A percentile compares a stretch with the other conserved stretches of the same genome.
These are phyloP conservation scores for Mycosphaerella sp. DNA, from an alignment of 2,329 filamentous ascomycete species.

Conservation along the genomic window DNA sequence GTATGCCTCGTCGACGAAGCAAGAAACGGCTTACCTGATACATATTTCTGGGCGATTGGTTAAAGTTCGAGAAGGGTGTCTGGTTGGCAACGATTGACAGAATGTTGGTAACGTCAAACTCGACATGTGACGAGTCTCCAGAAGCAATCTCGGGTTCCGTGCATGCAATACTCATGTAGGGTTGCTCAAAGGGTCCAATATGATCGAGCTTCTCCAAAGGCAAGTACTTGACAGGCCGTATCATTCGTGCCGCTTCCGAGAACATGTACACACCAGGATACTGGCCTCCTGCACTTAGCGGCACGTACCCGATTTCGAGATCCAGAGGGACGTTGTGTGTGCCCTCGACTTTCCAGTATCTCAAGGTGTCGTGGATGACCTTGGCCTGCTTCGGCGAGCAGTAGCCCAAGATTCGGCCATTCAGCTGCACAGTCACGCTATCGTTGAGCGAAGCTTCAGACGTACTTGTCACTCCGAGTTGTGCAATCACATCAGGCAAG, in stretches of 20 bases:
- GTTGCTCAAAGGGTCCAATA: slow-evolving; percentile 90
- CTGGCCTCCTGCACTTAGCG: slow-evolving; percentile 80
- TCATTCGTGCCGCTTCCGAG: slow-evolving; percentile 77
- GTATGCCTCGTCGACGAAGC: not conserved
- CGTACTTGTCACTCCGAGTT: slow-evolving; percentile 69
- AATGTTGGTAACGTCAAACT: slow-evolving; percentile 91
- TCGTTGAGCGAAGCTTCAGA: slow-evolving; percentile 75
- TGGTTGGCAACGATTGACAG: slow-evolving; percentile 97
- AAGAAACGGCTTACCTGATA: slow-evolving; percentile 45
- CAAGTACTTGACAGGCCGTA: slow-evolving; percentile 86
- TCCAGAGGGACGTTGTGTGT: slow-evolving; percentile 70
- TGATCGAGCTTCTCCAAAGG: slow-evolving; percentile 79
- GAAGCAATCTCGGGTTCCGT: slow-evolving; percentile 80
- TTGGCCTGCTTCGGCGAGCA: slow-evolving; percentile 78
- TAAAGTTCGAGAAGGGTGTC: slow-evolving; percentile 98
- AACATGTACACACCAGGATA: slow-evolving; percentile 96
- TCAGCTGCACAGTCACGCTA: slow-evolving; percentile 81
- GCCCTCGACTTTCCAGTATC: slow-evolving; percentile 93
- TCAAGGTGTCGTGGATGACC: slow-evolving; percentile 74
- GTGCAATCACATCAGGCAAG: slow-evolving; percentile 65
- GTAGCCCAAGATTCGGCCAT: slow-evolving; percentile 85
- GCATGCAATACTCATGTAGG: slow-evolving; percentile 96
- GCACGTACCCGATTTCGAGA: slow-evolving; percentile 88
- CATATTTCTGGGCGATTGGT: slow-evolving; percentile 98
- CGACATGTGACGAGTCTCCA: slow-evolving; percentile 88